A percentile compares a stretch with the other conserved stretches of the same genome.
phyloP scores from a whole-genome alignment of 2,329 filamentous ascomycete species.

The Ophiostoma angusticollis region DNA sequence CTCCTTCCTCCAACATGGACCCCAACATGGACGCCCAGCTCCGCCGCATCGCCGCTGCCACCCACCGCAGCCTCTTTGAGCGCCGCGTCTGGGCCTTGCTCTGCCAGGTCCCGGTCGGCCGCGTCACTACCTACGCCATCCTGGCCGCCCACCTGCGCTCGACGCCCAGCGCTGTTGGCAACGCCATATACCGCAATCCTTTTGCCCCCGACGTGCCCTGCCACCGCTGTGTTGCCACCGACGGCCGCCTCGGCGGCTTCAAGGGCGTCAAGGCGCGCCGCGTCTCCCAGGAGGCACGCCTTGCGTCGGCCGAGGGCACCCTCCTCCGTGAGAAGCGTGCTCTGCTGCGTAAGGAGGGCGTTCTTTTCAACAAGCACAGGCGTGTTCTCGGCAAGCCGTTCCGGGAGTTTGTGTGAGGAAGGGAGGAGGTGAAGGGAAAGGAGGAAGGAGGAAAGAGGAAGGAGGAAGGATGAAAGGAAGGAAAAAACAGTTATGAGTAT shows the following conservation, averaged over 20 bases:
- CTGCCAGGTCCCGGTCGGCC: slow-evolving; percentile 62
- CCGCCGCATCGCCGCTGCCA: slow-evolving; percentile 30
- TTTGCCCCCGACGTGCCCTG: slow-evolving; percentile 75
- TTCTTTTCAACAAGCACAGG: slow-evolving; percentile 47
- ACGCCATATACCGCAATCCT: slow-evolving; percentile 64
- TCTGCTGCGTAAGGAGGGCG: slow-evolving; percentile 50
- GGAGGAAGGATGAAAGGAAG: too few species aligned
- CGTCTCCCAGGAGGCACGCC: slow-evolving; percentile 29
- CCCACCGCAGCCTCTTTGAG: slow-evolving; percentile 39
- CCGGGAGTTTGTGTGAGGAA: slow-evolving; percentile 24
- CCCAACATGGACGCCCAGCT: slow-evolving; percentile 31
- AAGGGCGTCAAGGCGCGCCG: slow-evolving; percentile 54
- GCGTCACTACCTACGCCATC: slow-evolving; percentile 65
- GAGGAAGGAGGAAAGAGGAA: too few species aligned
- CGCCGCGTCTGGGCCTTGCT: slow-evolving; percentile 58
- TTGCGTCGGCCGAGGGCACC: slow-evolving; percentile 46
- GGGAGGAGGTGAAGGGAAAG: too few species aligned
- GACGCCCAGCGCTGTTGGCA: slow-evolving; percentile 65
- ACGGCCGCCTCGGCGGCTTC: slow-evolving; percentile 59
- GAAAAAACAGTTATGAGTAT: too few species aligned
- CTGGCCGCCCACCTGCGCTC: slow-evolving; percentile 56
- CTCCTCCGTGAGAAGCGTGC: slow-evolving; percentile 49
- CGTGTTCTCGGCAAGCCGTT: slow-evolving; percentile 47
- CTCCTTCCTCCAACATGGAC: slow-evolving; percentile 10
- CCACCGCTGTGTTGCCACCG: slow-evolving; percentile 65